Evolutionary conservation across 257 asterid genomes (phyloP).

Genomic region (Eucommia ulmoides): DNA sequence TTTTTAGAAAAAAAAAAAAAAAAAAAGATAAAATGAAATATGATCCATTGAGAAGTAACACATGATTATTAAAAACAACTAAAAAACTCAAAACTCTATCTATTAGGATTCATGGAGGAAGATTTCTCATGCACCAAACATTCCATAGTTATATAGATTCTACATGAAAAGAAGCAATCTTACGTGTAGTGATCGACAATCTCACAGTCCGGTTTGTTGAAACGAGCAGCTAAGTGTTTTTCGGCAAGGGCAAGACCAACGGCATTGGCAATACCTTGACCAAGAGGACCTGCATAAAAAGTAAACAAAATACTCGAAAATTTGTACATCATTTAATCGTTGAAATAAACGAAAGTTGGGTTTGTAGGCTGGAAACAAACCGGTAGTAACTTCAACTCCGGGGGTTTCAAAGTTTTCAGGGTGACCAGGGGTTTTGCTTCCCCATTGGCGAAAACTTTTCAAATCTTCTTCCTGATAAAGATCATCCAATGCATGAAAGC

Average conservation of each 20-base stretch:
- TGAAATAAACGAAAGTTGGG: neutral
- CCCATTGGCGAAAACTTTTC: conserved; percentile 66
- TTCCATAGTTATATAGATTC: neutral
- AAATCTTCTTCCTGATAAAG: conserved; percentile 49
- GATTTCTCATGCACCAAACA: neutral
- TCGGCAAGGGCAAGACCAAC: conserved; percentile 83
- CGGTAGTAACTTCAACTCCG: conserved; percentile 74
- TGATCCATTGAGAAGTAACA: too few species aligned
- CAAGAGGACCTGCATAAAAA: conserved; percentile 59
- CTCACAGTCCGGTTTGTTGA: conserved; percentile 54
- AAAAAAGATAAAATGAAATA: too few species aligned
- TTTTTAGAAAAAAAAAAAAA: too few species aligned
- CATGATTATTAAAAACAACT: too few species aligned
- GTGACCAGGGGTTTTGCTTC: conserved; percentile 70
- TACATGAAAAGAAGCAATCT: conserved; percentile 9
- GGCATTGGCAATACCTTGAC: conserved; percentile 80
- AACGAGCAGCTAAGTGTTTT: conserved; percentile 75
- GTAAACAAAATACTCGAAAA: conserved; percentile 10
- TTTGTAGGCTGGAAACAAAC: conserved; percentile 15
- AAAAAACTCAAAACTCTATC: neutral
- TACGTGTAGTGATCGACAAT: conserved; percentile 81
- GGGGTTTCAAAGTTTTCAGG: conserved; percentile 79
- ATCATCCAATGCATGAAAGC: neutral
- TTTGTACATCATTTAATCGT: neutral
- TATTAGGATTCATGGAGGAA: neutral